These are phyloP conservation scores for Solanum paucissectum DNA, from an alignment of 257 asterid species.

Conservation along the genomic window DNA sequence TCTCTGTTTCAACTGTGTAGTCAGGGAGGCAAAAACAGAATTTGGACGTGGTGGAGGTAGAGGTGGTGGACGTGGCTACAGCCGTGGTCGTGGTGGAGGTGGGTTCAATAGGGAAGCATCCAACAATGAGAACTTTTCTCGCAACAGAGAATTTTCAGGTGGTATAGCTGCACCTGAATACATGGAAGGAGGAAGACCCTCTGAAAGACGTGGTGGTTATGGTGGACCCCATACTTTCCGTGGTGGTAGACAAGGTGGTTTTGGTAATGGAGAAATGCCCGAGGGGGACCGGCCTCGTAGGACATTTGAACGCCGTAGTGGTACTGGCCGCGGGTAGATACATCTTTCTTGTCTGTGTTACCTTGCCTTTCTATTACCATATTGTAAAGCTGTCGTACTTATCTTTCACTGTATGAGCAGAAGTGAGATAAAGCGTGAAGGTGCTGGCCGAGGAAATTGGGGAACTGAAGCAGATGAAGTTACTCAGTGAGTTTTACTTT, in stretches of 20 bases:
- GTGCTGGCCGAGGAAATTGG: slow-evolving; percentile 86
- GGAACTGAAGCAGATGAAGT: slow-evolving; percentile 64
- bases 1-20: slow-evolving; percentile 13
- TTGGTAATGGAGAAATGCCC: slow-evolving; percentile 54
- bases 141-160: slow-evolving; percentile 39
- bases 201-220: slow-evolving; percentile 62
- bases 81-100: slow-evolving; percentile 58
- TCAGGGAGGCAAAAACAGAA: slow-evolving; percentile 55
- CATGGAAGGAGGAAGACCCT: slow-evolving; percentile 32
- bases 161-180: slow-evolving; percentile 39
- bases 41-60: slow-evolving; percentile 46
- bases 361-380: background rate
- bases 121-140: slow-evolving; percentile 26
- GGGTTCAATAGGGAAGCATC: slow-evolving; percentile 48
- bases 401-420: slow-evolving; percentile 15
- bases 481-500: slow-evolving; percentile 44
- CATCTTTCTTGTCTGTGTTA: background rate
- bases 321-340: slow-evolving; percentile 67
- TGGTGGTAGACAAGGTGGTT: slow-evolving; percentile 65
- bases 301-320: slow-evolving; percentile 57
- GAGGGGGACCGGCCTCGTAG: slow-evolving; percentile 71
- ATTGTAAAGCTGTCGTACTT: background rate
- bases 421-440: slow-evolving; percentile 57
- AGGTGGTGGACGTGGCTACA: slow-evolving; percentile 60
- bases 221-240: slow-evolving; percentile 61